Base-by-base conservation (phyloP, 371 early-diverging fungal species). In the Vairimorpha necatrix region DNA sequence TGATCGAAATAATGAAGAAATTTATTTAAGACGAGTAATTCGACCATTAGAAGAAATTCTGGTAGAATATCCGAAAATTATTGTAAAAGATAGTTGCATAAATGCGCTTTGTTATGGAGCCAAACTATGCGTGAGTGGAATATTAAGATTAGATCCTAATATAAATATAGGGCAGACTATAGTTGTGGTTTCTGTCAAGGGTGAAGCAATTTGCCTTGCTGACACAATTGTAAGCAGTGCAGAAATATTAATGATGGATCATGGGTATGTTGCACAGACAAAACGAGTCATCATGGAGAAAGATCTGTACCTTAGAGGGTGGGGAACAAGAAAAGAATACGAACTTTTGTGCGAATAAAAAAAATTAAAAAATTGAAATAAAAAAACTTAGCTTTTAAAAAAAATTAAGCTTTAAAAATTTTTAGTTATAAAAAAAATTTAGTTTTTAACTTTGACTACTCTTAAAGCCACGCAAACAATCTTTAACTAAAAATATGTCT, bases 251-350 rank as follows among this genome's bases (percentile, higher is more conserved):
- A 89, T 93, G 9, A 90, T 90, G 86, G 88, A 89, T 70, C 93
- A 93, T 83, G 96, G 96, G 56, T 91, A 95, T 28, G 94, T 98
- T 67, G 92, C 94, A 80, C 93, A 93, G 88, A 94, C 95, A 82
- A 96, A 96, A 90, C 90, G 98, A 83, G 97, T 98, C 56, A 96
- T 98, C 76, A 98, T 98, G 99, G 97, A 97, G 86, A 92, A 96
- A 75, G 96, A 94, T 85, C 92, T 95, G 14, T 98, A 98, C 85
- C 94, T 94, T 58, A 90, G 93, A 67, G 88, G 90, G 72, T 98
- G 96, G 96, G 96, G 98, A 61, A 94, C 94, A 36, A 88, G 90
- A 80, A 76, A 76, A 11, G 75, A 77, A 22, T 81, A 72, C 67
- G 82, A 81, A 56, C 58, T 80, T 46, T 42, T 75, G 9, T 36